A percentile compares a stretch with the other conserved stretches of the same genome.
Conservation (phyloP, 192 early-diverging fungal species). For the Gamsiella multidivaricata region DNA sequence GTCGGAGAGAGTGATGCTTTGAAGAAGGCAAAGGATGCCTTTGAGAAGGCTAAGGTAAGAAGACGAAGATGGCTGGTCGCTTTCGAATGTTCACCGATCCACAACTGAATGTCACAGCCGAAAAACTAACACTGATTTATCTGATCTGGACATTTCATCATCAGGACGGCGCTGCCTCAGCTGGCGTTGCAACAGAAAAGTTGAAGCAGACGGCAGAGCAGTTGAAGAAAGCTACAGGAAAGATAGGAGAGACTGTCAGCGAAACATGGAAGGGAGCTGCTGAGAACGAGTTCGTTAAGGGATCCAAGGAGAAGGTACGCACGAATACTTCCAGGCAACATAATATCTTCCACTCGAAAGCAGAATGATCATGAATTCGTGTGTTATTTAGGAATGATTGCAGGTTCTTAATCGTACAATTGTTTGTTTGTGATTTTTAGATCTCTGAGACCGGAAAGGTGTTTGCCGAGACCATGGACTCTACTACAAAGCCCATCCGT, state of each 20-base stretch:
- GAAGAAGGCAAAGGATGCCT: conserved; percentile 84
- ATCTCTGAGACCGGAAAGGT: conserved; percentile 71
- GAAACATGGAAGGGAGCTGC: conserved; percentile 74
- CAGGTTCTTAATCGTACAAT: too few species aligned
- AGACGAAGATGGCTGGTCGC: too few species aligned
- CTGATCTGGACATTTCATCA: neutral
- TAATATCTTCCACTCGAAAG: too few species aligned
- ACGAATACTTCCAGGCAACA: conserved; percentile 16
- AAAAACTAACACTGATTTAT: conserved; percentile 41
- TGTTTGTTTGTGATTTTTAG: too few species aligned
- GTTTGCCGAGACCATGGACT: conserved; percentile 70
- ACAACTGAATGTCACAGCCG: too few species aligned
- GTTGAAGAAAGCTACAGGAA: conserved; percentile 77
- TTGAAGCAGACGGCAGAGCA: conserved; percentile 71
- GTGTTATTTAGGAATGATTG: too few species aligned
- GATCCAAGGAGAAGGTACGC: conserved; percentile 72
- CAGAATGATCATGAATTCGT: too few species aligned
- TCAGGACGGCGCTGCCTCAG: conserved; percentile 56
- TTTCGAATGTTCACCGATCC: too few species aligned
- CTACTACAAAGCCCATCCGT: conserved; percentile 74
- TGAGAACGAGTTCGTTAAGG: conserved; percentile 84
- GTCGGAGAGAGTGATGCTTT: conserved; percentile 88
- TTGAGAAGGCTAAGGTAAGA: conserved; percentile 65
- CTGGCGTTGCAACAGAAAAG: conserved; percentile 57
- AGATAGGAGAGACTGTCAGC: conserved; percentile 71